A percentile compares a stretch with the other conserved stretches of the same genome.
Evolutionary conservation across 2,329 filamentous ascomycete species (phyloP).

Genomic region (Microcyclospora pomicola): DNA sequence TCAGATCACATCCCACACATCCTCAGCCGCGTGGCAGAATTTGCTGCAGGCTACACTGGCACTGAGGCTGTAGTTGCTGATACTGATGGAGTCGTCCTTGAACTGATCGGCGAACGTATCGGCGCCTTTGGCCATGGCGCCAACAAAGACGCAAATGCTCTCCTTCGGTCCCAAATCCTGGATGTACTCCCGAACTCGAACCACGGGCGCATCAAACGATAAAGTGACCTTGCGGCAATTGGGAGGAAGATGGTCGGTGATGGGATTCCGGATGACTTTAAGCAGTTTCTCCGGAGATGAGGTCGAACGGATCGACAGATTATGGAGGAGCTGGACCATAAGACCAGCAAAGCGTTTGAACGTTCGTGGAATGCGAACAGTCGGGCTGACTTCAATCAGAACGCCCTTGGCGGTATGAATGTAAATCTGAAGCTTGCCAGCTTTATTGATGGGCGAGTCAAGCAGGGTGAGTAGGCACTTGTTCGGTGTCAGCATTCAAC

Average conservation of each 20-base stretch:
- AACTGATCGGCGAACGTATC: constrained; percentile 91
- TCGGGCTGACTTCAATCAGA: constrained; percentile 94
- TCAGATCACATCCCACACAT: constrained; percentile 88
- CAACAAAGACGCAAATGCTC: constrained; percentile 94
- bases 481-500: constrained; percentile 10
- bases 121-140: constrained; percentile 93
- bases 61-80: constrained; percentile 95
- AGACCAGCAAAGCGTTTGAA: constrained; percentile 98
- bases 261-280: constrained; percentile 94
- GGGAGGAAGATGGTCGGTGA: constrained; percentile 88
- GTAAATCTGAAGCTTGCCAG: constrained; percentile 92
- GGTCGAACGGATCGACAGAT: constrained; percentile 87
- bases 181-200: constrained; percentile 81
- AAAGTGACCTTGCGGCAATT: constrained; percentile 97
- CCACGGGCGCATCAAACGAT: constrained; percentile 80
- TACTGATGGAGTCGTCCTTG: constrained; percentile 94
- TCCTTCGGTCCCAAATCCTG: constrained; percentile 64
- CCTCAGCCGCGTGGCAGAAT: constrained; percentile 96
- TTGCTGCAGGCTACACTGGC: constrained; percentile 98
- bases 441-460: constrained; percentile 97
- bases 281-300: constrained; percentile 96
- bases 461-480: constrained; percentile 94
- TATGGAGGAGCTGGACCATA: constrained; percentile 95
- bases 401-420: constrained; percentile 97
- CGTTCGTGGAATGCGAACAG: constrained; percentile 89